Evolutionary conservation across 164 flowering plant species (phyloP), one percentile per base, ranked within the genome.

Genomic region (Magnolia changhungtana): DNA sequence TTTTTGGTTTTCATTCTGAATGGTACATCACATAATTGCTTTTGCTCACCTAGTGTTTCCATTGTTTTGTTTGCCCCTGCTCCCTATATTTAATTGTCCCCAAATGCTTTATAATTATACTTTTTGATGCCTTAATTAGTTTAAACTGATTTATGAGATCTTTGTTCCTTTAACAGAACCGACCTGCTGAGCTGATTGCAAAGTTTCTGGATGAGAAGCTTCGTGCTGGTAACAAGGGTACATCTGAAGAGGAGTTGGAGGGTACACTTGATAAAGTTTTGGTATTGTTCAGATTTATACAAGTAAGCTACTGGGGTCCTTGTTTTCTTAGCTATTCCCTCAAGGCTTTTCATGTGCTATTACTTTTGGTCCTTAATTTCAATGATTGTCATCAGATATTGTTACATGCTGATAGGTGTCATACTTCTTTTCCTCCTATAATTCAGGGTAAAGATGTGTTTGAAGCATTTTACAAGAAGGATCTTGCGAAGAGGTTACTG

Each of bases 401-500:
- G 64, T 20, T 73, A 52, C 67, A 31, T 37, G 18, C 50, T 6
- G 50, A 73, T 18, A 72, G 61, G 19, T 64, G 70, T 66, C 19
- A 45, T 75, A 21, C 67, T 74, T 52, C 55, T 9, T 74, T 14
- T 72, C 49, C 49, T 76, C 16, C 4, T 67, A 49, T 72, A 61
- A 71, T 80, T 55, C 70, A 96, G 99, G 99, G 99, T 69, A 96
- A 96, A 80, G 99, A 96, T 87, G 99, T 96, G 29, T 96, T 96
- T 81, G 99, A 96, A 86, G 99, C 99, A 80, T 96, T 96, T 80
- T 96, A 96, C 71, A 96, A 96, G 88, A 96, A 96, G 83, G 98
- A 96, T 88, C 97, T 96, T 80, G 99, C 99, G 7, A 96, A 96
- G 84, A 86, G 99, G 81, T 83, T 96, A 49, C 82, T 96, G 77